Evolutionary conservation across 2,329 filamentous ascomycete species (phyloP).

Genomic region (Ustilaginoidea virens): DNA sequence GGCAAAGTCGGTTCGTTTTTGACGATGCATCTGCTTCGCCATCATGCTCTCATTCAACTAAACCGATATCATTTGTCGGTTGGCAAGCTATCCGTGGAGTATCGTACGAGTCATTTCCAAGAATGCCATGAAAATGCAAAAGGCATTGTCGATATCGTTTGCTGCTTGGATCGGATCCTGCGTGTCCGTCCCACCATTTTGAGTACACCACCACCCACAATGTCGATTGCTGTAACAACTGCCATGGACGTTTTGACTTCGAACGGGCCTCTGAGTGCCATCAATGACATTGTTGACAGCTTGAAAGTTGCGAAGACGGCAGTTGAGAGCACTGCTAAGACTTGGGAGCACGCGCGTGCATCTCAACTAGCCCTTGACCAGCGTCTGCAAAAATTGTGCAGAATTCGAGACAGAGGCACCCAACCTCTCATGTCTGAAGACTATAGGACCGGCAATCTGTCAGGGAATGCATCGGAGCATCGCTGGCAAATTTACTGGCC

Average conservation of each 20-base stretch:
- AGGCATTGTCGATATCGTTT: constrained; percentile 31
- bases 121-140: constrained; percentile 35
- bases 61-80: constrained; percentile 40
- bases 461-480: constrained; percentile 12
- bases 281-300: constrained; percentile 36
- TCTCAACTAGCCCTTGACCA: constrained; percentile 32
- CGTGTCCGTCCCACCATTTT: constrained; percentile 15
- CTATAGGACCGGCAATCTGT: constrained; percentile 13
- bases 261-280: constrained; percentile 33
- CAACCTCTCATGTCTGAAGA: constrained; percentile 14
- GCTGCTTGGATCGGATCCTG: constrained; percentile 23
- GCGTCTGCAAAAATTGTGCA: constrained; percentile 18
- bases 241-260: constrained; percentile 53
- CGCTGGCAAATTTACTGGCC: constrained; percentile 21
- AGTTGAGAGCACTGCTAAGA: constrained; percentile 37
- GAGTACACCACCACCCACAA: constrained; percentile 41
- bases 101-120: constrained; percentile 28
- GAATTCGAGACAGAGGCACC: constrained; percentile 17
- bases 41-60: constrained; percentile 47
- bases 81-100: constrained; percentile 21
- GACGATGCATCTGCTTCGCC: constrained; percentile 51
- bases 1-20: constrained; percentile 42
- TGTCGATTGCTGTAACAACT: constrained; percentile 44
- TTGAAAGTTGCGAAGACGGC: constrained; percentile 36
- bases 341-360: constrained; percentile 42